phyloP scores from a whole-genome alignment of 192 early-diverging fungal species.

The Gaertneriomyces sp. region DNA sequence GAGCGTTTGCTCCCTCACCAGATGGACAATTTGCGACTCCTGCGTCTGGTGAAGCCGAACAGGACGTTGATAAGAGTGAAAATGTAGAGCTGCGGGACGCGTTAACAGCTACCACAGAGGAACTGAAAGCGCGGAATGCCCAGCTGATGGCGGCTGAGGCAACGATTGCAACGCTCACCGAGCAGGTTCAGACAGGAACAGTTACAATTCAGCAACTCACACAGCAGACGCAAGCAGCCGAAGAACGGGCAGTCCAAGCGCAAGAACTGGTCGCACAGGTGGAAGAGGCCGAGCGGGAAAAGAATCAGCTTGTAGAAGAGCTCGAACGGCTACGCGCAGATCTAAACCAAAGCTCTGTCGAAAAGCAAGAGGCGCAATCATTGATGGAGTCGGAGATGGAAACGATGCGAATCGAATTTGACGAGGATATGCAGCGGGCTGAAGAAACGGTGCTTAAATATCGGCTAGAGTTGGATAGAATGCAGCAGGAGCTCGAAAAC shows the following conservation, averaged over 20 bases:
- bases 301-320: not conserved
- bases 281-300: not conserved
- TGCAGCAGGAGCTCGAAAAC: not conserved
- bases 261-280: not conserved
- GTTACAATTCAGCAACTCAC: no score
- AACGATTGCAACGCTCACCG: not conserved
- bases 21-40: not conserved
- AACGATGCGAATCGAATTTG: not conserved
- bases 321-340: not conserved
- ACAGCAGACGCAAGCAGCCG: not conserved
- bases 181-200: not conserved
- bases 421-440: not conserved
- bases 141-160: not conserved
- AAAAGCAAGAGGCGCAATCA: not conserved
- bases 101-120: not conserved
- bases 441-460: not conserved
- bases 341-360: not conserved
- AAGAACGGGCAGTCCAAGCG: not conserved
- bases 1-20: not conserved
- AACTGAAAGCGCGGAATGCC: not conserved
- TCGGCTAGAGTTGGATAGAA: not conserved
- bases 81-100: not conserved
- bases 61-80: not conserved
- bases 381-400: not conserved
- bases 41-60: not conserved